Evolutionary conservation across 2,329 filamentous ascomycete genomes (phyloP).

Genomic region (Westerdykella aurantiaca): DNA sequence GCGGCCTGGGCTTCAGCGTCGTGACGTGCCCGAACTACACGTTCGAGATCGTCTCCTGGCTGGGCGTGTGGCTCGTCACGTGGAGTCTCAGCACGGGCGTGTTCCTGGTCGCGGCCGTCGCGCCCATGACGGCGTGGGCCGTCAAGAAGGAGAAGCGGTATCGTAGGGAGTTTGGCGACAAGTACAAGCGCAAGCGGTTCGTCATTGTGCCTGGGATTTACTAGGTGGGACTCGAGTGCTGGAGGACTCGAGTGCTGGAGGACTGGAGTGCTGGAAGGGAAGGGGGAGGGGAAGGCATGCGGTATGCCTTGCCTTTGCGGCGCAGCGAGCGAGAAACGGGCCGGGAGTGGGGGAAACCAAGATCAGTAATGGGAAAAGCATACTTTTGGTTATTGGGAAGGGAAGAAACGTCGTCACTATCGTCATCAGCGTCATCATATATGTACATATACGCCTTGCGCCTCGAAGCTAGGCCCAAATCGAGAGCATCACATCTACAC

Average conservation of each 20-base stretch:
- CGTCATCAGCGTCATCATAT: too few relatives aligned
- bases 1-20: slow-evolving; percentile 73
- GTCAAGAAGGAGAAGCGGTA: slow-evolving; percentile 88
- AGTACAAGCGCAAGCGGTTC: slow-evolving; percentile 91
- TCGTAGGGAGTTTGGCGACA: slow-evolving; percentile 82
- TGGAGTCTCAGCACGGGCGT: slow-evolving; percentile 71
- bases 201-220: slow-evolving; percentile 74
- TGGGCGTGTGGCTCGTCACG: slow-evolving; percentile 72
- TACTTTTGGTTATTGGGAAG: too few relatives aligned
- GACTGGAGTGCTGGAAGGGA: not conserved
- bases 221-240: slow-evolving; percentile 36
- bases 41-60: slow-evolving; percentile 84
- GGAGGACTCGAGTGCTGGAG: not conserved
- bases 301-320: too few relatives aligned
- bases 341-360: too few relatives aligned
- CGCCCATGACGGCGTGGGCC: slow-evolving; percentile 83
- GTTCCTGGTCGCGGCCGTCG: slow-evolving; percentile 67
- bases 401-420: too few relatives aligned
- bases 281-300: too few relatives aligned
- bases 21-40: slow-evolving; percentile 98
- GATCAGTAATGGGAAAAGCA: too few relatives aligned
- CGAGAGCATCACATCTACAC: too few relatives aligned
- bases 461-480: too few relatives aligned
- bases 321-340: too few relatives aligned
- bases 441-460: too few relatives aligned